Base-by-base conservation (phyloP, 768 basidiomycete species). In the Amanita pseudoporphyria region DNA sequence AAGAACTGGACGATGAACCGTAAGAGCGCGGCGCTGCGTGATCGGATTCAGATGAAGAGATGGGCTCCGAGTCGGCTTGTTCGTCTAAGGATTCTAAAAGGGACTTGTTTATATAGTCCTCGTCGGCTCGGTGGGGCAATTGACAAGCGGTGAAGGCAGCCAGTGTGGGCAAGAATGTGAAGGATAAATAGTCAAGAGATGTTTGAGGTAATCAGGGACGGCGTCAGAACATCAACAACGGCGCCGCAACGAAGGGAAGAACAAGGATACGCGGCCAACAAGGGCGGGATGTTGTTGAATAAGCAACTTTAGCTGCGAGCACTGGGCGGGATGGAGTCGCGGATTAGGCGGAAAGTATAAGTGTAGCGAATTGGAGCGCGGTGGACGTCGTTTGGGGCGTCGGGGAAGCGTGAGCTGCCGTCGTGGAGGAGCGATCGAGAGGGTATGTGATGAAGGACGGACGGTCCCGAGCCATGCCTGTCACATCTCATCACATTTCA, bases 61-160 rank as follows among this genome's bases (percentile, higher is more conserved):
- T 62, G 41, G 83, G 84, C 64, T 88, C 86, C 49, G 84, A 76
- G 76, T 89, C 87, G 45, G 82, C 86, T 66, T 87, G 81, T 48
- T 82, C 84, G 76, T 90, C 81, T 61, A 91, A 76, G 36, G 82
- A 84, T 65, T 86, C 87, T 57, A 90, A 69, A 52, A 90, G 76
- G 48, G 87, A 88, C 64, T 82, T 82, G 71, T 89, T 90, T 63
- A 90, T 87, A 60, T 82, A 81, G 67, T 85, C 87, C 77, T 90
- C 87, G 78, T 81, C 83, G 50, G 66, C 63, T 54, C 63, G 69
- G 58, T 68, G 69, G 56, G 59, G 62, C 55, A 60, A 59, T 39
- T 64, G 66, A 59, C 67, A 64, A 54, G 59, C 62, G 55, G 69
- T 61, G 51, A 71, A 67, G 62, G 72, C 64, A 67, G 77, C 77